A percentile compares a stretch with the other conserved stretches of the same genome.
Conservation (phyloP, 2,329 filamentous ascomycete species). For the Pseudogymnoascus sp. region DNA sequence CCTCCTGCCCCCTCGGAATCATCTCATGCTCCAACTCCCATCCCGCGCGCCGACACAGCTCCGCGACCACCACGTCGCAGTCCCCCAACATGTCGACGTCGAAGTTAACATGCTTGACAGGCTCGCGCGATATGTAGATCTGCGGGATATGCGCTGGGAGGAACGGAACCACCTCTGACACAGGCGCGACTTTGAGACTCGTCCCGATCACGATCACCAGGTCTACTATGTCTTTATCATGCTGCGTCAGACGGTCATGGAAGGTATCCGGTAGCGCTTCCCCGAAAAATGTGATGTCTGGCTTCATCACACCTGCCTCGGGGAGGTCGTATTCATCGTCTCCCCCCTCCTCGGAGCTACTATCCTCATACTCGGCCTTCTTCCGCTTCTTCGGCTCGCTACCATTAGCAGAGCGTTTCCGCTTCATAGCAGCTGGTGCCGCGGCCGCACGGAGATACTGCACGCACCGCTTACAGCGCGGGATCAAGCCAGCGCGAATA, state of each 20-base stretch:
- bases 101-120: slow-evolving; percentile 84
- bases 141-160: slow-evolving; percentile 75
- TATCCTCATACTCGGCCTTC: slow-evolving; percentile 18
- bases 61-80: slow-evolving; percentile 82
- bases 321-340: slow-evolving; percentile 57
- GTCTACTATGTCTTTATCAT: slow-evolving; percentile 74
- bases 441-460: slow-evolving; percentile 42
- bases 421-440: slow-evolving; percentile 45
- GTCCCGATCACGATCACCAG: slow-evolving; percentile 95
- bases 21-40: slow-evolving; percentile 80
- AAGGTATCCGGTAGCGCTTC: slow-evolving; percentile 83
- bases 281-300: slow-evolving; percentile 97
- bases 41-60: slow-evolving; percentile 72
- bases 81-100: slow-evolving; percentile 95
- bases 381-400: slow-evolving; percentile 32
- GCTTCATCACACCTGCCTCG: slow-evolving; percentile 78
- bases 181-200: slow-evolving; percentile 88
- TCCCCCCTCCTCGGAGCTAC: slow-evolving; percentile 28
- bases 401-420: slow-evolving; percentile 46
- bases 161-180: slow-evolving; percentile 81
- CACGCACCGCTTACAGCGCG: slow-evolving; percentile 67
- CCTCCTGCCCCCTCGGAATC: slow-evolving; percentile 55
- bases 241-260: slow-evolving; percentile 67
- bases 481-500: slow-evolving; percentile 67
- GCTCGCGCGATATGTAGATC: slow-evolving; percentile 80